phyloP scores from a whole-genome alignment of 2,329 filamentous ascomycete species.

The Xylaria polymorpha region DNA sequence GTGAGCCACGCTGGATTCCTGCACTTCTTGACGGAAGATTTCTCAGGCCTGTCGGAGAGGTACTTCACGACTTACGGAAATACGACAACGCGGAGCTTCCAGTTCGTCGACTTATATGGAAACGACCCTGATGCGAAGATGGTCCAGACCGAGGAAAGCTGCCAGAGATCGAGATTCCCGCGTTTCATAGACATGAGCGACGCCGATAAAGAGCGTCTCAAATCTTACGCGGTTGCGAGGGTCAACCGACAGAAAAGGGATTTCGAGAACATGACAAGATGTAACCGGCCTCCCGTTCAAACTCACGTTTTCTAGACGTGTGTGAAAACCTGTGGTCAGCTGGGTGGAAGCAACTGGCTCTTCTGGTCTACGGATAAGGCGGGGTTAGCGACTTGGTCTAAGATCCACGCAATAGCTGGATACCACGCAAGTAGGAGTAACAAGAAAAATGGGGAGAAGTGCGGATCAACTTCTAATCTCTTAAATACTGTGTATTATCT shows the following conservation, averaged over 20 bases:
- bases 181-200: slow-evolving; percentile 22
- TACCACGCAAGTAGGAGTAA: background rate
- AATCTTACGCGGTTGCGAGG: slow-evolving; percentile 23
- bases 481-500: background rate
- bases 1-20: slow-evolving; percentile 85
- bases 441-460: background rate
- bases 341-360: background rate
- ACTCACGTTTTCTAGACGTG: slow-evolving; percentile 9
- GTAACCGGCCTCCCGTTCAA: background rate
- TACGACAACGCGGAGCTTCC: slow-evolving; percentile 75
- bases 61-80: slow-evolving; percentile 74
- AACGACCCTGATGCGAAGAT: slow-evolving; percentile 58
- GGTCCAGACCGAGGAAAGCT: slow-evolving; percentile 38
- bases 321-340: background rate
- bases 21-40: slow-evolving; percentile 86
- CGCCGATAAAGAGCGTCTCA: slow-evolving; percentile 12
- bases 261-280: slow-evolving; percentile 18
- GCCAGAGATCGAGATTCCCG: background rate
- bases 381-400: background rate
- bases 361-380: background rate
- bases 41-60: slow-evolving; percentile 65
- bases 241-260: slow-evolving; percentile 25
- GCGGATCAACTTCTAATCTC: background rate
- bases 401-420: background rate
- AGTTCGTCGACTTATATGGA: slow-evolving; percentile 65